Evolutionary conservation across 441 rosid species (phyloP).

Genomic region (Adansonia madagascariensis): DNA sequence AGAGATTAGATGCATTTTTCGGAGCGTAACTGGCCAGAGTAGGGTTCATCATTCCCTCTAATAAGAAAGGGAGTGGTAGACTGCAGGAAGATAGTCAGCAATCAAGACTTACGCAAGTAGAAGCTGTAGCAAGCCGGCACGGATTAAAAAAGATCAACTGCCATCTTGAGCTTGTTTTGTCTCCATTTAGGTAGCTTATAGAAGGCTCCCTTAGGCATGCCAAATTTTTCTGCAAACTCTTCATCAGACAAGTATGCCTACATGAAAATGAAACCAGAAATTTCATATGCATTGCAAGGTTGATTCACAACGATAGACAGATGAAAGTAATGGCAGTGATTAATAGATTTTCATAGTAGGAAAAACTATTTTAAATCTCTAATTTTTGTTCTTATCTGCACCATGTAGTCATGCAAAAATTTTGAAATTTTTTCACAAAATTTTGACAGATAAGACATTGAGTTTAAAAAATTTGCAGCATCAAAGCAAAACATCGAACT

Average conservation of each 20-base stretch:
- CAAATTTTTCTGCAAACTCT: constrained; percentile 68
- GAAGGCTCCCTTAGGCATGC: constrained; percentile 59
- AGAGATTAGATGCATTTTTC: background rate
- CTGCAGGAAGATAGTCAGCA: background rate
- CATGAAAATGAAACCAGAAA: constrained; percentile 22
- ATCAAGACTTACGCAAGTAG: constrained; percentile 1
- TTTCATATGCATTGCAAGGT: constrained; percentile 13
- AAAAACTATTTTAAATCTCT: background rate
- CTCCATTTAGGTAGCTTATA: constrained; percentile 76
- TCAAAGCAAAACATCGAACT: constrained; percentile 14
- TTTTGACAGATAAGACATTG: background rate
- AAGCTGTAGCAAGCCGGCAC: background rate
- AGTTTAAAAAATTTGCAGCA: background rate
- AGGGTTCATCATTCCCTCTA: background rate
- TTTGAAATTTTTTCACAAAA: background rate
- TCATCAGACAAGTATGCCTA: constrained; percentile 68
- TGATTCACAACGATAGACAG: background rate
- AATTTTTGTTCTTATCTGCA: constrained; percentile 9
- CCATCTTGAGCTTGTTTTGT: constrained; percentile 76
- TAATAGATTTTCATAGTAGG: constrained; percentile 4
- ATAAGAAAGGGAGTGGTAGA: background rate
- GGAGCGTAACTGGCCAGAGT: background rate
- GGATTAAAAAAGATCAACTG: constrained; percentile 21
- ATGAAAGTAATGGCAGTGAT: background rate
- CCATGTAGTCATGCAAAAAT: background rate